phyloP scores from a whole-genome alignment of 768 basidiomycete species.

The Boletus rubroflammeus region DNA sequence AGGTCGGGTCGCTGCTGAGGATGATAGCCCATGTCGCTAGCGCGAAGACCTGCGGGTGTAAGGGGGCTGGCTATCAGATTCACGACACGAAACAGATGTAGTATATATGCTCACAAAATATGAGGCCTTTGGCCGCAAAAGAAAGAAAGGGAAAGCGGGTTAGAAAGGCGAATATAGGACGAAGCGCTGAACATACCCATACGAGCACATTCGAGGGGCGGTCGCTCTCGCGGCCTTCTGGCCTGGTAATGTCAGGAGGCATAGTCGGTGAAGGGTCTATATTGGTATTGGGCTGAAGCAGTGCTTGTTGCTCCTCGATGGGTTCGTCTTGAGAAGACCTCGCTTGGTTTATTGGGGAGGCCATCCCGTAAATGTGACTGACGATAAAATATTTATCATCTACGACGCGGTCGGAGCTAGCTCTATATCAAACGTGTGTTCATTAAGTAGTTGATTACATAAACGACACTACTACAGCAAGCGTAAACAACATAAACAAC shows the following conservation, averaged over 20 bases:
- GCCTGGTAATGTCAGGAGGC: constrained; percentile 29
- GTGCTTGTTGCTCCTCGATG: constrained; percentile 14
- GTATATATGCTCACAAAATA: constrained; percentile 12
- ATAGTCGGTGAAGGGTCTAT: constrained; percentile 6
- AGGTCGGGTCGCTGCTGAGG: constrained; percentile 42
- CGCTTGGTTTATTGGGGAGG: not conserved
- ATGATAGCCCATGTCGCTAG: constrained; percentile 44
- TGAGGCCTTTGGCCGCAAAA: constrained; percentile 11
- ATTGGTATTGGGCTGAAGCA: constrained; percentile 5
- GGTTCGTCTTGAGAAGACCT: not conserved
- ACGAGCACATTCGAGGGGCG: constrained; percentile 30
- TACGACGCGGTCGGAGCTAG: not conserved
- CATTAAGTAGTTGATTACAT: constrained; percentile 20
- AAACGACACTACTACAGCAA: constrained; percentile 28
- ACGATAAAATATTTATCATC: not conserved
- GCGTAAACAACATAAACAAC: constrained; percentile 8
- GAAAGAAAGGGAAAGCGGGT: not conserved
- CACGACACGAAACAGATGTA: not conserved
- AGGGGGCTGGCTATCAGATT: constrained; percentile 1
- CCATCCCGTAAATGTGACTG: constrained; percentile 1
- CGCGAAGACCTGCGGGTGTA: constrained; percentile 35
- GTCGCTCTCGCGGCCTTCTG: constrained; percentile 41
- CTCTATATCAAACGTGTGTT: too few species aligned
- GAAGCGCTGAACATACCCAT: constrained; percentile 32
- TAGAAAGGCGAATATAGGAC: not conserved